Base-by-base conservation (phyloP, 495 filamentous ascomycete genomes). In the Oleoguttula mirabilis region DNA sequence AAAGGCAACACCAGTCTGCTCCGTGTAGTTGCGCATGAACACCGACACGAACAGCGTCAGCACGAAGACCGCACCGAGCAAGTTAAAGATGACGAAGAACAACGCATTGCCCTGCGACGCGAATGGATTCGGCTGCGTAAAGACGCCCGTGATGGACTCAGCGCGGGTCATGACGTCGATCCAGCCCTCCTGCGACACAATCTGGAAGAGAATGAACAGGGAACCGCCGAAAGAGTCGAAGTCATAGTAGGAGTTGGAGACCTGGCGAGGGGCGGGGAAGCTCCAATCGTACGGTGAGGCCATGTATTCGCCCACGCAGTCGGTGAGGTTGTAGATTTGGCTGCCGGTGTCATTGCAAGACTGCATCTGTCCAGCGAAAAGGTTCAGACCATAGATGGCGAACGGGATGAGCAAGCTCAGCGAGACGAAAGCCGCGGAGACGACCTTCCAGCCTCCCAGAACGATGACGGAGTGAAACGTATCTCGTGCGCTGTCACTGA, bases 21-120 rank as follows among this genome's bases (percentile, higher is more conserved):
- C 90, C 3, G 90, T 96, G 66, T 96, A 96, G 60, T 92, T 96
- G 32, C 90, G 82, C 92, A 99, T 99, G 61, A 99, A 99, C 36
- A 99, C 90, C 48, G 90, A 95, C 24, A 96, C 90, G 58, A 99
- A 99, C 56, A 99, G 67, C 1, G 92, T 99, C 62, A 99, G 68
- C 37, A 99, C 84, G 66, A 99, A 99, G 56, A 99, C 92, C 2
- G 92, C 84, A 19, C 86, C 88, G 44, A 99, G 72, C 50, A 99
- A 73, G 60, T 99, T 99, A 75, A 96, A 99, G 10, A 84, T 72
- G 36, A 99, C 75, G 60, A 96, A 94, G 71, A 94, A 96, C 17
- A 95, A 50, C 2, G 82, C 88, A 50, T 96, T 94, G 17, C 79
- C 85, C 51, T 88, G 82, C 3, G 79, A 73, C 3, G 72, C 66